phyloP scores from a whole-genome alignment of 495 filamentous ascomycete genomes.

The Aspergillus avenaceus region DNA sequence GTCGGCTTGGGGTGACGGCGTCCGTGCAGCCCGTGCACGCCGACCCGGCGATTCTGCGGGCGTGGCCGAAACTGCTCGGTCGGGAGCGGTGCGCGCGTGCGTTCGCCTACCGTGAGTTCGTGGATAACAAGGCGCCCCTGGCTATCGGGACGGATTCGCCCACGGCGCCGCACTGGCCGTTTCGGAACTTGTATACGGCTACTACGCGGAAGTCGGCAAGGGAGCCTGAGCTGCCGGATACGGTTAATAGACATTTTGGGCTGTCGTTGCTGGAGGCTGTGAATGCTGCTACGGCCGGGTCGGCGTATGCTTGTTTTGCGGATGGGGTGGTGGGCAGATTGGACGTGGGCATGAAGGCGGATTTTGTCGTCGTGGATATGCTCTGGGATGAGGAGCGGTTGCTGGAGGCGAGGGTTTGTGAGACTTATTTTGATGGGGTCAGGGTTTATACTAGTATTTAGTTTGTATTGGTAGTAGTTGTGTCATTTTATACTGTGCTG shows the following conservation, averaged over 20 bases:
- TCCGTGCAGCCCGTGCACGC: slow-evolving; percentile 62
- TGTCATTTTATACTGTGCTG: background rate
- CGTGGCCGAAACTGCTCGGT: slow-evolving; percentile 55
- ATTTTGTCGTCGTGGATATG: slow-evolving; percentile 59
- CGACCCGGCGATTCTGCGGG: slow-evolving; percentile 57
- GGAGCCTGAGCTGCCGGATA: slow-evolving; percentile 41
- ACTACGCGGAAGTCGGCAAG: slow-evolving; percentile 54
- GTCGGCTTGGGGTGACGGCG: slow-evolving; percentile 54
- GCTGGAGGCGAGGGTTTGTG: slow-evolving; percentile 34
- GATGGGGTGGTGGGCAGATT: slow-evolving; percentile 49
- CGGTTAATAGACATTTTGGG: slow-evolving; percentile 50
- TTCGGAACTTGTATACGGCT: slow-evolving; percentile 57
- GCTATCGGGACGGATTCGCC: slow-evolving; percentile 60
- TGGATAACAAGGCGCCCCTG: slow-evolving; percentile 46
- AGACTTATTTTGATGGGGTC: slow-evolving; percentile 15
- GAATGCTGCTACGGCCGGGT: slow-evolving; percentile 50
- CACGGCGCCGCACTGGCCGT: slow-evolving; percentile 52
- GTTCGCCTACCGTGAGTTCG: slow-evolving; percentile 60
- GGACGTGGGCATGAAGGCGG: slow-evolving; percentile 45
- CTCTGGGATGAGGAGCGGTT: slow-evolving; percentile 48
- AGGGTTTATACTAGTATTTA: too few species aligned
- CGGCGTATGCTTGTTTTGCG: slow-evolving; percentile 55
- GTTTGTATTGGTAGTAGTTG: too few species aligned
- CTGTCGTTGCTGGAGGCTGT: slow-evolving; percentile 49
- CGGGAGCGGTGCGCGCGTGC: slow-evolving; percentile 47